Evolutionary conservation across 768 basidiomycete species (phyloP).

Genomic region (Trametes sanguinea): DNA sequence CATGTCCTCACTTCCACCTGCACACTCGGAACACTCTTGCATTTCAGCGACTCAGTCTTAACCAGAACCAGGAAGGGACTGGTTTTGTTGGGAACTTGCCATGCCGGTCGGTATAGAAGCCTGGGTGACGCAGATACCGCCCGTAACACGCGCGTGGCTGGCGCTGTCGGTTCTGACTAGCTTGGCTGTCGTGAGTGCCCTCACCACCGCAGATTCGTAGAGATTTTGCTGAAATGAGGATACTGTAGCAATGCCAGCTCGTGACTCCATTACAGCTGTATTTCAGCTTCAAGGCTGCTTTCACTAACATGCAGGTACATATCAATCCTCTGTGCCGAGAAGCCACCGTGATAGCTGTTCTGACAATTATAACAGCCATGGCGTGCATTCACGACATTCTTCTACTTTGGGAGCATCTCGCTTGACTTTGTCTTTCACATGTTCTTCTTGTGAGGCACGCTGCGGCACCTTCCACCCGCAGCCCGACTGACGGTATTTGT

Average conservation of each 20-base stretch:
- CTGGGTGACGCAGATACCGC: constrained; percentile 90
- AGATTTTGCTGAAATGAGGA: neutral
- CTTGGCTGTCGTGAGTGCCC: constrained; percentile 75
- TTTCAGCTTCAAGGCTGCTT: constrained; percentile 85
- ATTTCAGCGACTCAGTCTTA: neutral
- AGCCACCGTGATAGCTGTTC: neutral
- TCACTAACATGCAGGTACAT: constrained; percentile 77
- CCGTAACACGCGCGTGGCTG: constrained; percentile 88
- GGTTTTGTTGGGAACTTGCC: neutral
- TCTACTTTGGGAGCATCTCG: constrained; percentile 93
- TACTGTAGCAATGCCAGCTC: constrained; percentile 82
- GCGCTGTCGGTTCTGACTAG: constrained; percentile 77
- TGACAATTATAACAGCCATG: constrained; percentile 59
- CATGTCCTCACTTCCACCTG: constrained; percentile 4
- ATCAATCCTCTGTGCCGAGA: neutral
- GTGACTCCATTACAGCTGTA: constrained; percentile 91
- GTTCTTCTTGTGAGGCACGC: constrained; percentile 87
- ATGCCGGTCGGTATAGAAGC: constrained; percentile 89
- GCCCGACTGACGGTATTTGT: neutral
- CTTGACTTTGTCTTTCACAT: constrained; percentile 96
- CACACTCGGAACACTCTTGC: neutral
- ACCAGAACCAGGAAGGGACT: too few species aligned
- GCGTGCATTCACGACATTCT: constrained; percentile 89
- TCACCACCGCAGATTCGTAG: neutral
- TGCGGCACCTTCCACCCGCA: neutral